A percentile compares a stretch with the other conserved stretches of the same genome.
phyloP scores from a whole-genome alignment of 2,329 filamentous ascomycete species.

The Talaromyces sp. region DNA sequence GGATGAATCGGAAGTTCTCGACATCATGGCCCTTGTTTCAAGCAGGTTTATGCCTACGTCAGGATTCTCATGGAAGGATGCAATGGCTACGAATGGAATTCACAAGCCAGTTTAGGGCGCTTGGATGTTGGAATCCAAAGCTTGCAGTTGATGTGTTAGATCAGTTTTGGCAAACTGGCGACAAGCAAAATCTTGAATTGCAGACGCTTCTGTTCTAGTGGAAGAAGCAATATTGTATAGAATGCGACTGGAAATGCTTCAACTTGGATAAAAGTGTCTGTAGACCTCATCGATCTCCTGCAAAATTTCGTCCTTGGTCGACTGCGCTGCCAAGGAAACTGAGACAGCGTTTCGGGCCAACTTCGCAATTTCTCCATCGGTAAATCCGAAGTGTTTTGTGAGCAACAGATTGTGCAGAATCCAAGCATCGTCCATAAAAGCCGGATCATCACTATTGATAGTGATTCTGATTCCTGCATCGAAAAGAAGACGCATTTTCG shows the following conservation, averaged over 20 bases:
- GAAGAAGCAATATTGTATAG: background rate
- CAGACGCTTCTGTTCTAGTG: background rate
- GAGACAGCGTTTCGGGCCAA: background rate
- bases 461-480: conserved; percentile 1
- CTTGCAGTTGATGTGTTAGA: background rate
- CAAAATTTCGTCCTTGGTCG: background rate
- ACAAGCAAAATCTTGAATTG: background rate
- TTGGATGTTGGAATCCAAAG: conserved; percentile 2
- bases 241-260: background rate
- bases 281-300: background rate
- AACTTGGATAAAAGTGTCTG: background rate
- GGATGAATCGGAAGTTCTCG: background rate
- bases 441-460: conserved; percentile 1
- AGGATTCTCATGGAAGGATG: background rate
- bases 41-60: background rate
- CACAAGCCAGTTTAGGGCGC: background rate
- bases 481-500: conserved; percentile 3
- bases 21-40: conserved; percentile 1
- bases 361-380: background rate
- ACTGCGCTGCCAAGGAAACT: background rate
- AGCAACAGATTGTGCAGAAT: conserved; percentile 4
- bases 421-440: conserved; percentile 7
- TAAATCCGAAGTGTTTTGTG: conserved; percentile 1
- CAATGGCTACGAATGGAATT: background rate
- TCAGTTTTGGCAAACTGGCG: background rate